Conservation (phyloP, 2,329 filamentous ascomycete species). For the Alternaria solani region DNA sequence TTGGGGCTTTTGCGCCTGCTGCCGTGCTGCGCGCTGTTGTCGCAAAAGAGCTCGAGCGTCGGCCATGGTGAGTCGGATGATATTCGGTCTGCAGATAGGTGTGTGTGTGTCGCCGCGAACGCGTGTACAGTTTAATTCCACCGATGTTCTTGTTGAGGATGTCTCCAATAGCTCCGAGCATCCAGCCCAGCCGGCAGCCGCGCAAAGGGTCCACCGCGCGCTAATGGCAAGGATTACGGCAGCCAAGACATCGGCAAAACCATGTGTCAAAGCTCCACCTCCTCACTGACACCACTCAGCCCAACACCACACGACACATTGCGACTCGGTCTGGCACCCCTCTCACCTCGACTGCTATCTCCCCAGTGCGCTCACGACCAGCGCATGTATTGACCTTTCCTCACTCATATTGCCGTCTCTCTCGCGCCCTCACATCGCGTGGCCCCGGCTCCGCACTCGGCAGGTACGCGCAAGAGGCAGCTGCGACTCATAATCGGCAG, state of each 20-base stretch:
- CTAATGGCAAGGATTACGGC: conserved; percentile 18
- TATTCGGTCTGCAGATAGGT: neutral
- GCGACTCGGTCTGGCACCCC: conserved; percentile 25
- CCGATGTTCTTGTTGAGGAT: conserved; percentile 6
- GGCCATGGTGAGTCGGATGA: conserved; percentile 37
- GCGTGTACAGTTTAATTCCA: neutral
- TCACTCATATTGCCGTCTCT: conserved; percentile 2
- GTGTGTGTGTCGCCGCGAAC: neutral
- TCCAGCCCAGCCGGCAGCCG: conserved; percentile 2
- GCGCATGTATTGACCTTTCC: conserved; percentile 17
- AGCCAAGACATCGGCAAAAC: conserved; percentile 33
- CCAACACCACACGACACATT: conserved; percentile 40
- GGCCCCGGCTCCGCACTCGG: conserved; percentile 25
- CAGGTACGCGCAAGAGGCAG: conserved; percentile 34
- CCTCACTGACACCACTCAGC: conserved; percentile 36
- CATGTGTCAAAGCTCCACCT: conserved; percentile 36
- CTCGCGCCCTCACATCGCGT: conserved; percentile 23
- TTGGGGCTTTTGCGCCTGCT: conserved; percentile 42
- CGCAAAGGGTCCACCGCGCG: conserved; percentile 9
- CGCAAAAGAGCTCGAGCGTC: conserved; percentile 51
- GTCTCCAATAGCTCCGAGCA: conserved; percentile 8
- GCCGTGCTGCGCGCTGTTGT: conserved; percentile 50
- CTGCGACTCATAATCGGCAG: conserved; percentile 27
- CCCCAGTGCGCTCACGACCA: conserved; percentile 13
- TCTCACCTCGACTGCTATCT: conserved; percentile 22